Evolutionary conservation across 2,329 filamentous ascomycete genomes (phyloP), one percentile per base, ranked within the genome.

Genomic region (Penicillium sp.): DNA sequence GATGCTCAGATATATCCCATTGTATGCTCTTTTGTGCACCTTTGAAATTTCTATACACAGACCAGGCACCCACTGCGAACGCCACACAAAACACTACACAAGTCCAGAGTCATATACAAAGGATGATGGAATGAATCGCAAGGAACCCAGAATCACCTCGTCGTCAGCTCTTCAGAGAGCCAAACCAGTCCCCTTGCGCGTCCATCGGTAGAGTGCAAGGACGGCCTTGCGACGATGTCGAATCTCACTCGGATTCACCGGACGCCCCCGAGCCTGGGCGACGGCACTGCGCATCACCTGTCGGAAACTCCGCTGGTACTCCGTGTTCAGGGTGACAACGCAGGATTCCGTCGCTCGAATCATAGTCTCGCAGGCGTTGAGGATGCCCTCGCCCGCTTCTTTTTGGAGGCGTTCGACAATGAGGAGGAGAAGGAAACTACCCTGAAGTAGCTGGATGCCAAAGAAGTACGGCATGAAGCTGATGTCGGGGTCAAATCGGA

Each of bases 391-490:
- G n/a, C 86, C 89, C 1, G 89, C 90, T 66, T 95, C 89, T 18
- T 83, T 83, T 69, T 91, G 86, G 47, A 95, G 76, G 68, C 95
- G 93, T 67, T 95, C 91, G 52, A 90, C 90, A 44, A 95, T 95
- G 39, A 95, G 76, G 1, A 95, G 79, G 23, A 95, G 75, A 35
- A 95, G 73, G 68, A 95, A 95, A 33, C 89, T 95, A 5, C 90
- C 91, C 65, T 96, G 91, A 4, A 96, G 76, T 2, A 96, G 78
- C 67, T 95, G 95, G 53, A 95, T 92, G 50, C 90, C 91, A 58
- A 95, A 95, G 75, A 95, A 95, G 75, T 95, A 95, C 1, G 91
- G 91, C 89, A 95, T 95, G 71, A 95, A 95, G 69, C 92, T 91
- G 43, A 95, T 78, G 49, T 93, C 89, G 0, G 91, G 89, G 65